A percentile compares a stretch with the other conserved stretches of the same genome.
phyloP scores from a whole-genome alignment of 345 rosid genomes.

The Eucalyptus polyanthemos region DNA sequence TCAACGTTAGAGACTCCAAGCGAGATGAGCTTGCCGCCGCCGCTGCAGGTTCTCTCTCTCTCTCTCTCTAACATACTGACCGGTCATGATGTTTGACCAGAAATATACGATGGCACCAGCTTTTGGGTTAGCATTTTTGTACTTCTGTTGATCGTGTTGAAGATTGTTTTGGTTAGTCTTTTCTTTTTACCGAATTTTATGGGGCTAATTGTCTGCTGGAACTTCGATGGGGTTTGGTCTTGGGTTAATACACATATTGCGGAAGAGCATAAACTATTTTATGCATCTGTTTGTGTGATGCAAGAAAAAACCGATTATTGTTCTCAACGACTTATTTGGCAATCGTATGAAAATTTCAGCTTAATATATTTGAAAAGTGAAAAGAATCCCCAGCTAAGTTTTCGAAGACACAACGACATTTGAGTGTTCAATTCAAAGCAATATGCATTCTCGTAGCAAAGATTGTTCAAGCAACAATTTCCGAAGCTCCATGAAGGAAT shows the following conservation, averaged over 20 bases:
- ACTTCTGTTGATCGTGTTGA: background rate
- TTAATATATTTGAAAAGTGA: background rate
- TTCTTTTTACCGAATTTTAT: too few species aligned
- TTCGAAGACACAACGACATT: background rate
- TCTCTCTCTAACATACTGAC: background rate
- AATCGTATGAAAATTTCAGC: background rate
- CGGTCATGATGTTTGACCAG: background rate
- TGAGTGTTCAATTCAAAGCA: background rate
- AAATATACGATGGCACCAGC: background rate
- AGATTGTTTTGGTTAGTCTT: background rate
- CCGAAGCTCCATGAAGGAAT: background rate
- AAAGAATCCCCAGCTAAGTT: background rate
- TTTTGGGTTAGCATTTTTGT: background rate
- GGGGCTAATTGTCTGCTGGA: background rate
- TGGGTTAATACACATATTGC: background rate
- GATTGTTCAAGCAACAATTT: background rate
- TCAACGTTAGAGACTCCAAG: too few species aligned
- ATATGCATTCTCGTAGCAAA: background rate
- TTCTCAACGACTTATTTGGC: background rate
- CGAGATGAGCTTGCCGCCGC: too few species aligned
- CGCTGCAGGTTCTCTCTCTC: too few species aligned
- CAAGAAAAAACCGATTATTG: background rate
- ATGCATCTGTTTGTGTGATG: background rate
- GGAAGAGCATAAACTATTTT: background rate
- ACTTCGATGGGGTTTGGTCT: background rate